phyloP scores from a whole-genome alignment of 2,329 filamentous ascomycete genomes.

The Fusarium odoratissimum region DNA sequence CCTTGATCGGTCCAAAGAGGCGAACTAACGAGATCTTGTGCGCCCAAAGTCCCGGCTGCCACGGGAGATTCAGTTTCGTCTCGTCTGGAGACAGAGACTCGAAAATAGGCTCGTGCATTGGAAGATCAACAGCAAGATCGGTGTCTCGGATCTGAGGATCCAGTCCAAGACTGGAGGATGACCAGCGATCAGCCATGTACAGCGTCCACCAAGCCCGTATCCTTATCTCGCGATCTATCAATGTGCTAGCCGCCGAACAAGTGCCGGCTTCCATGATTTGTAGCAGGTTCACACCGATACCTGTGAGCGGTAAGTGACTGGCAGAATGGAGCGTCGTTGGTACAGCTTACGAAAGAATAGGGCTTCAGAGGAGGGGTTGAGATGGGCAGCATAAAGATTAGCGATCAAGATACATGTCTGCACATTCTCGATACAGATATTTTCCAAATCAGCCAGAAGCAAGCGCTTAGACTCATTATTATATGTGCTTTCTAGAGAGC shows the following conservation, averaged over 20 bases:
- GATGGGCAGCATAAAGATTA: neutral
- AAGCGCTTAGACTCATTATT: slow-evolving; percentile 8
- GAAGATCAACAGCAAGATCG: slow-evolving; percentile 7
- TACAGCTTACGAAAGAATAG: slow-evolving; percentile 15
- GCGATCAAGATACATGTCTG: slow-evolving; percentile 25
- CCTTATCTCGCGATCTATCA: slow-evolving; percentile 6
- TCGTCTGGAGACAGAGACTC: slow-evolving; percentile 19
- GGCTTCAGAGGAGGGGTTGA: slow-evolving; percentile 14
- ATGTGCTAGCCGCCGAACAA: neutral
- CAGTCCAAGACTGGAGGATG: slow-evolving; percentile 26
- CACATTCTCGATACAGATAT: slow-evolving; percentile 27
- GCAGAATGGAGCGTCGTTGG: neutral
- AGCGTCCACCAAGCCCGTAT: slow-evolving; percentile 31
- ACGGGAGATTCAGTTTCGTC: neutral
- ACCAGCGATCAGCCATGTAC: slow-evolving; percentile 36
- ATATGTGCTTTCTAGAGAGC: neutral
- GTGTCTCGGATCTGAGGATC: slow-evolving; percentile 19
- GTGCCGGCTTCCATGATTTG: neutral
- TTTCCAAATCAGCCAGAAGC: slow-evolving; percentile 14
- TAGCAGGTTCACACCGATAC: slow-evolving; percentile 10
- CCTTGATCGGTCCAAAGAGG: slow-evolving; percentile 49
- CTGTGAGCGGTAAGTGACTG: neutral
- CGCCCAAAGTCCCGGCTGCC: slow-evolving; percentile 49
- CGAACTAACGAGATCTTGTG: slow-evolving; percentile 50
- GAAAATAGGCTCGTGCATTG: slow-evolving; percentile 47